phyloP scores from a whole-genome alignment of 805 yeast genomes.

The Candida argentea region DNA sequence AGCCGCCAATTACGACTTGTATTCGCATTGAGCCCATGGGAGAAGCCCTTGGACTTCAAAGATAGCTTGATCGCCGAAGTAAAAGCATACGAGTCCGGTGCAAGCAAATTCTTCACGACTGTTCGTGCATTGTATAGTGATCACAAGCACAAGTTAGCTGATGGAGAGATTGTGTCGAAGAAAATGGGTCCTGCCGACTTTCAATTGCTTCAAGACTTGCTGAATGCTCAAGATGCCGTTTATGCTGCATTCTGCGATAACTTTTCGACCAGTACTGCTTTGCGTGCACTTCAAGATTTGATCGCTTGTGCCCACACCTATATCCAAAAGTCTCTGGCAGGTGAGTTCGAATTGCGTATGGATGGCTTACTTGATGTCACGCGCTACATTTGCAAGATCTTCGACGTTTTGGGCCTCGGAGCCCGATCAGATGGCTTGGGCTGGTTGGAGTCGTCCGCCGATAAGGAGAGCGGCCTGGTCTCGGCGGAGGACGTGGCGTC shows the following conservation, averaged over 20 bases:
- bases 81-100: conserved; percentile 58
- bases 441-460: conserved; percentile 45
- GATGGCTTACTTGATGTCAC: conserved; percentile 61
- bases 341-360: conserved; percentile 38
- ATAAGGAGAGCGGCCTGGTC: conserved; percentile 9
- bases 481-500: conserved; percentile 55
- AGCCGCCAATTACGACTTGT: conserved; percentile 84
- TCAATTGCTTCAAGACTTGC: conserved; percentile 40
- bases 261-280: conserved; percentile 66
- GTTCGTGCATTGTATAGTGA: conserved; percentile 77
- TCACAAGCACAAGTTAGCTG: conserved; percentile 36
- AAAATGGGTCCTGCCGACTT: conserved; percentile 49
- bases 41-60: conserved; percentile 84
- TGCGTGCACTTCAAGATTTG: conserved; percentile 56
- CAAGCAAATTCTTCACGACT: conserved; percentile 76
- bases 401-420: conserved; percentile 68
- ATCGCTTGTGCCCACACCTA: conserved; percentile 67
- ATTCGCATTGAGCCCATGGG: conserved; percentile 90
- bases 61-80: conserved; percentile 71
- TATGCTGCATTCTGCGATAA: conserved; percentile 84
- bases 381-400: conserved; percentile 59
- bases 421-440: conserved; percentile 65
- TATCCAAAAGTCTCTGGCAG: conserved; percentile 38
- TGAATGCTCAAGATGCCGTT: conserved; percentile 44
- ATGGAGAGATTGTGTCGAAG: conserved; percentile 46